These are phyloP conservation scores for Hymenoscyphus infarciens DNA, from an alignment of 2,329 filamentous ascomycete genomes.

Conservation along the genomic window DNA sequence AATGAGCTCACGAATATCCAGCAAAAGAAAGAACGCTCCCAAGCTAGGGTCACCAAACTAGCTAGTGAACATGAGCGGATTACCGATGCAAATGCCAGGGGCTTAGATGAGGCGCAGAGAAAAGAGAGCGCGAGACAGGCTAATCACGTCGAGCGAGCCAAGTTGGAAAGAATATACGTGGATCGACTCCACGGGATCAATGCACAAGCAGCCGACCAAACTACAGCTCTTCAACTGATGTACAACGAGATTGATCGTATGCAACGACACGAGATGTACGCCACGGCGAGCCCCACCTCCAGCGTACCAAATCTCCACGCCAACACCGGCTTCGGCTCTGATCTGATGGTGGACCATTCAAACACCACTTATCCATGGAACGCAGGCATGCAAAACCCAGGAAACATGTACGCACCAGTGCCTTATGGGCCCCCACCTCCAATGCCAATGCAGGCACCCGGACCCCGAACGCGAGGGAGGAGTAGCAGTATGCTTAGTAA, in stretches of 20 bases:
- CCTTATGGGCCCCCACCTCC: constrained; percentile 10
- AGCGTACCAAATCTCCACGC: constrained; percentile 24
- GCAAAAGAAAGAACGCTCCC: constrained; percentile 70
- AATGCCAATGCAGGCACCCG: constrained; percentile 15
- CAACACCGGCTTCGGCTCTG: constrained; percentile 3
- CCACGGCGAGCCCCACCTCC: constrained; percentile 19
- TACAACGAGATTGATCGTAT: constrained; percentile 13
- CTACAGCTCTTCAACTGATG: constrained; percentile 15
- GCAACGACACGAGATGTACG: constrained; percentile 18
- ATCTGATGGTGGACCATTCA: constrained; percentile 18
- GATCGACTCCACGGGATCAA: constrained; percentile 25
- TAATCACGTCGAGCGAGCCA: constrained; percentile 29
- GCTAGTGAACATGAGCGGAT: constrained; percentile 70
- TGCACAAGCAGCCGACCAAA: constrained; percentile 19
- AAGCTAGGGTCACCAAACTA: constrained; percentile 66
- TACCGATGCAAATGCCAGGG: constrained; percentile 60
- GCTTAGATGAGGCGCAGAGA: constrained; percentile 39
- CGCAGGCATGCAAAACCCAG: constrained; percentile 13
- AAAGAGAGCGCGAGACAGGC: constrained; percentile 30
- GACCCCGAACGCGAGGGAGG: constrained; percentile 44
- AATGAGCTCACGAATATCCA: constrained; percentile 61
- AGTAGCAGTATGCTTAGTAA: constrained; percentile 66
- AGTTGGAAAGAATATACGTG: constrained; percentile 26
- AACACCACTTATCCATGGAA: constrained; percentile 27
- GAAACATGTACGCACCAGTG: constrained; percentile 11